Base-by-base conservation (phyloP, 768 basidiomycete genomes). In the Cystofilobasidium capitatum region DNA sequence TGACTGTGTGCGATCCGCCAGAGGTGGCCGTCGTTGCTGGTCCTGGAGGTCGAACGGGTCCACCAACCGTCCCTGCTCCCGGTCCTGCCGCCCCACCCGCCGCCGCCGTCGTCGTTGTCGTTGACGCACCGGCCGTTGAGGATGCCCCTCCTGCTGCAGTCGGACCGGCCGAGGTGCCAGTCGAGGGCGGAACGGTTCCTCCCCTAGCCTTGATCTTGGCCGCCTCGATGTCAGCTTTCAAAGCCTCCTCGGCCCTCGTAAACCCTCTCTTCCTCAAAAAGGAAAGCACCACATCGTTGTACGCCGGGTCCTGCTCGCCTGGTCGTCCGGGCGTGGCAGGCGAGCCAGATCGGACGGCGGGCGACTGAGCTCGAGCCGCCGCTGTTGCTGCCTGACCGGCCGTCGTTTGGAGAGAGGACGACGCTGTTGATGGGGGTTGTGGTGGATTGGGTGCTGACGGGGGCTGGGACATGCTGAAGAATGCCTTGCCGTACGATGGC, bases 221-320 rank as follows among this genome's bases (percentile, higher is more conserved):
- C 2, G 39, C 57, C 35, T 64, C 68, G 36, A 69, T 69, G n/a
- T 69, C 68, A 42, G 57, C 39, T 33, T 62, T 33, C 26, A 69
- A 44, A 0, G 44, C 63, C 35, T 59, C 62, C 36, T 69, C 68
- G 10, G 68, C 68, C 29, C 35, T 39, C 7, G 42, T 20, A 39
- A 64, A 69, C 1, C 68, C 68, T 20, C 49, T 37, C 42, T 64
- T 64, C 24, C 59, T 58, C 2, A 69, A 57, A 35, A 69, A 69
- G 13, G 44, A 44, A 39, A 69, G 68, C 2, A 69, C 68, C 54
- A 68, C 66, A 31, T 68, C 61, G 57, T 68, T 68, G 42, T 68
- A 68, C 26, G 60, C 54, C 22, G 66, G 66, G 55, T 68, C 66
- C 13, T 51, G 37, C 31, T 68, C 66, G 39, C 39, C 39, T 0